A percentile compares a stretch with the other conserved stretches of the same genome.
Evolutionary conservation across 106 monocot genomes (phyloP).

Genomic region (Triglochin maritima): DNA sequence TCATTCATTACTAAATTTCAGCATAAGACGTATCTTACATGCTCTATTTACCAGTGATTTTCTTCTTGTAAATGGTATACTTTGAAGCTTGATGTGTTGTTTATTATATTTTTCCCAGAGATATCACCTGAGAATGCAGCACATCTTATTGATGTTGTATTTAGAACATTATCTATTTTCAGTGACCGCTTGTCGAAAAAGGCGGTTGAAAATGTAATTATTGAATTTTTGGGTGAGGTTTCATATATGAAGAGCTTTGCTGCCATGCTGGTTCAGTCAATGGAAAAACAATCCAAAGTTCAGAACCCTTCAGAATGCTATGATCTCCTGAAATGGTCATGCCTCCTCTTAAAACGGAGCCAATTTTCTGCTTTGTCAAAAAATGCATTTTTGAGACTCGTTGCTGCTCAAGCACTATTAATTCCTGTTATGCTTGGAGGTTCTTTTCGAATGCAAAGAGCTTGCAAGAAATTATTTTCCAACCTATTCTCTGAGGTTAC

Average conservation of each 20-base stretch:
- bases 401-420: conserved; percentile 49
- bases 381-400: conserved; percentile 63
- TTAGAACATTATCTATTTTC: conserved; percentile 61
- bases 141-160: conserved; percentile 54
- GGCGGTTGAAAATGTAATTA: conserved; percentile 73
- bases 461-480: conserved; percentile 52
- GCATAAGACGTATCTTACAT: too few relatives aligned
- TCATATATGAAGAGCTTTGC: conserved; percentile 84
- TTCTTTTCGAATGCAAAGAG: conserved; percentile 35
- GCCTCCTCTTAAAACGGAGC: conserved; percentile 63
- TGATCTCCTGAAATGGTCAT: conserved; percentile 86
- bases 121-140: conserved; percentile 36
- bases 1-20: background rate
- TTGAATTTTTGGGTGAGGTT: conserved; percentile 37
- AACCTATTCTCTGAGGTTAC: conserved; percentile 65
- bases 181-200: conserved; percentile 84
- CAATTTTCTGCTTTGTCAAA: conserved; percentile 63
- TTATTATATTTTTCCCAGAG: conserved; percentile 33
- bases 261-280: conserved; percentile 53
- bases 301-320: conserved; percentile 41
- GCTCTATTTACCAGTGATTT: background rate
- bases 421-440: conserved; percentile 42
- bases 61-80: background rate
- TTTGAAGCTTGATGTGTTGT: background rate
- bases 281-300: conserved; percentile 63